Conservation (phyloP, 768 basidiomycete species). For the Lactarius akahatsu region DNA sequence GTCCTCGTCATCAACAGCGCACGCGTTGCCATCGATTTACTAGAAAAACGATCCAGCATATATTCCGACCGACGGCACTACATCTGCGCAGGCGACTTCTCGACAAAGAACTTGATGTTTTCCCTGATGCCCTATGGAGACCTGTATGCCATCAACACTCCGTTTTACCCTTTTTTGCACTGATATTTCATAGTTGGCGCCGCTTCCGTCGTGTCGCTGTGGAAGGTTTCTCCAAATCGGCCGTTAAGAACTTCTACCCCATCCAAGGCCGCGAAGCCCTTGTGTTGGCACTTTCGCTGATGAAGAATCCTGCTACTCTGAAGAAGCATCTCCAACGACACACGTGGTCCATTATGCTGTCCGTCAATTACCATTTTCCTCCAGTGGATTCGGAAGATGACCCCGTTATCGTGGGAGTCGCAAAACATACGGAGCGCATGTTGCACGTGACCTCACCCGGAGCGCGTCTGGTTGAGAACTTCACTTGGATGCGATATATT, state of each 20-base stretch:
- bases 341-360: slow-evolving; percentile 32
- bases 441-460: not conserved
- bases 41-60: slow-evolving; percentile 29
- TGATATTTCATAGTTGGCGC: slow-evolving; percentile 26
- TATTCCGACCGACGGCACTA: slow-evolving; percentile 4
- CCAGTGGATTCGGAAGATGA: slow-evolving; percentile 23
- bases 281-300: slow-evolving; percentile 29
- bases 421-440: not conserved
- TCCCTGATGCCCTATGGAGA: slow-evolving; percentile 32
- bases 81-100: slow-evolving; percentile 33
- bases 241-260: slow-evolving; percentile 31
- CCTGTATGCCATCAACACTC: not conserved
- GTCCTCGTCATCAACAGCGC: no score
- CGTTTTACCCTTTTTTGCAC: no score
- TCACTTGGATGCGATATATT: slow-evolving; percentile 4
- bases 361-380: slow-evolving; percentile 11
- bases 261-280: slow-evolving; percentile 36
- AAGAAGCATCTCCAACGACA: slow-evolving; percentile 31
- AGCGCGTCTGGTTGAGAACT: not conserved
- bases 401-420: not conserved
- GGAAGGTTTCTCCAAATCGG: slow-evolving; percentile 32
- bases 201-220: slow-evolving; percentile 32
- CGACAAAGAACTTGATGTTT: slow-evolving; percentile 33
- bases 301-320: slow-evolving; percentile 32
- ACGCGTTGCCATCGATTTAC: no score